Percentiles rank a stretch among this genome's conserved stretches.
Conservation (phyloP, 208 protist species). For the Sergeia podlipaevii region DNA sequence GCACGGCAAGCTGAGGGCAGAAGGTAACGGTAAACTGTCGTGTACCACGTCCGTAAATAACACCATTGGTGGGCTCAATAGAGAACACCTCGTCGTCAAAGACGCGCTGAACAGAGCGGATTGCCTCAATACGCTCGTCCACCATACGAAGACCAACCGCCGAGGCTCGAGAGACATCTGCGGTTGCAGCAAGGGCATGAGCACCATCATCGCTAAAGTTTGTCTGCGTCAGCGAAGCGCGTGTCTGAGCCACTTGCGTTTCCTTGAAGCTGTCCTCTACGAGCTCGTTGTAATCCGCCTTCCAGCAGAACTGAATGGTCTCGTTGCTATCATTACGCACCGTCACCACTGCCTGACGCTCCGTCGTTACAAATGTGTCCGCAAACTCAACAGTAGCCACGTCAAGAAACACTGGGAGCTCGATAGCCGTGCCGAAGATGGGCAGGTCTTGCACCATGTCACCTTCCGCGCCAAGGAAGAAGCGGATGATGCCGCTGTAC, state of each 20-base stretch:
- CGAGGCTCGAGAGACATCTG: background rate
- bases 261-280: slow-evolving; percentile 3
- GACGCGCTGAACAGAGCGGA: slow-evolving; percentile 15
- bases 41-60: slow-evolving; percentile 70
- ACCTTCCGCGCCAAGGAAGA: slow-evolving; percentile 82
- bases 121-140: slow-evolving; percentile 11
- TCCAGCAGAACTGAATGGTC: slow-evolving; percentile 84
- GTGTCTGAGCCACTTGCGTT: background rate
- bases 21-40: slow-evolving; percentile 90
- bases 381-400: slow-evolving; percentile 49
- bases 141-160: slow-evolving; percentile 6
- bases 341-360: slow-evolving; percentile 77
- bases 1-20: slow-evolving; percentile 78
- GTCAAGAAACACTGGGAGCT: slow-evolving; percentile 79
- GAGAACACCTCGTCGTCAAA: slow-evolving; percentile 88
- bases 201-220: background rate
- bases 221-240: background rate
- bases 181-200: background rate
- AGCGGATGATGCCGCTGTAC: slow-evolving; percentile 35
- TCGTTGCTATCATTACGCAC: slow-evolving; percentile 85
- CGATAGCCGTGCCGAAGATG: slow-evolving; percentile 48
- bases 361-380: slow-evolving; percentile 89
- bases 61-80: slow-evolving; percentile 81
- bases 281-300: slow-evolving; percentile 28
- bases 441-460: slow-evolving; percentile 73